Evolutionary conservation across 1,139 yeast genomes (phyloP).

Genomic region (Pneumocystis jirovecii): DNA sequence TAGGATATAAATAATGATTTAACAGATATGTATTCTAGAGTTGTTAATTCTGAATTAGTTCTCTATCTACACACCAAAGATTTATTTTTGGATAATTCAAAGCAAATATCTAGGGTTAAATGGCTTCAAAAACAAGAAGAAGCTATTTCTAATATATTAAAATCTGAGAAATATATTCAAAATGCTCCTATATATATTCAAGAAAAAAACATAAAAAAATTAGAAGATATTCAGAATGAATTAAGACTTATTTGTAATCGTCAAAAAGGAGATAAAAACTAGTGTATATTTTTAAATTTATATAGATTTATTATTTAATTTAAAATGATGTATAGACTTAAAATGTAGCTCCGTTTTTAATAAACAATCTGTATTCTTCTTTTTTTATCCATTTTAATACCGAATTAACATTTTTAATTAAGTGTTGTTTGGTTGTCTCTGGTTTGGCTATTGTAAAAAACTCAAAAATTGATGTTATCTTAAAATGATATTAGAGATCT

Average conservation of each 20-base stretch:
- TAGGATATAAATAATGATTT: neutral
- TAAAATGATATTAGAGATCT: neutral
- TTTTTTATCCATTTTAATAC: constrained; percentile 7
- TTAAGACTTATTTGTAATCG: neutral
- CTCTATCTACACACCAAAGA: neutral
- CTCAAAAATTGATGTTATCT: constrained; percentile 10
- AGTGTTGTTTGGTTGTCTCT: neutral
- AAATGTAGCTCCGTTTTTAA: constrained; percentile 8
- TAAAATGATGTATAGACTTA: neutral
- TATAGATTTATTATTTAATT: neutral
- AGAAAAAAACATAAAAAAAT: neutral
- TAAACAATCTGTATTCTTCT: constrained; percentile 11
- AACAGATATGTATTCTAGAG: neutral
- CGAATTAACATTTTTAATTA: constrained; percentile 6
- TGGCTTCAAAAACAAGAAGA: neutral
- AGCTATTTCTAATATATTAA: neutral
- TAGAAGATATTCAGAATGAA: neutral
- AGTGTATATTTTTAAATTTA: neutral
- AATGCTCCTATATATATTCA: neutral
- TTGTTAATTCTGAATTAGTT: neutral
- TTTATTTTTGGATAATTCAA: neutral
- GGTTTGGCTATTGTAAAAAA: constrained; percentile 9
- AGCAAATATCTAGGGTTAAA: neutral
- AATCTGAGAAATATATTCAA: neutral
- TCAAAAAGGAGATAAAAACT: neutral